Evolutionary conservation across 2,329 filamentous ascomycete genomes (phyloP), one percentile per base, ranked within the genome.

Genomic region (Pseudocercospora pini-densiflorae): DNA sequence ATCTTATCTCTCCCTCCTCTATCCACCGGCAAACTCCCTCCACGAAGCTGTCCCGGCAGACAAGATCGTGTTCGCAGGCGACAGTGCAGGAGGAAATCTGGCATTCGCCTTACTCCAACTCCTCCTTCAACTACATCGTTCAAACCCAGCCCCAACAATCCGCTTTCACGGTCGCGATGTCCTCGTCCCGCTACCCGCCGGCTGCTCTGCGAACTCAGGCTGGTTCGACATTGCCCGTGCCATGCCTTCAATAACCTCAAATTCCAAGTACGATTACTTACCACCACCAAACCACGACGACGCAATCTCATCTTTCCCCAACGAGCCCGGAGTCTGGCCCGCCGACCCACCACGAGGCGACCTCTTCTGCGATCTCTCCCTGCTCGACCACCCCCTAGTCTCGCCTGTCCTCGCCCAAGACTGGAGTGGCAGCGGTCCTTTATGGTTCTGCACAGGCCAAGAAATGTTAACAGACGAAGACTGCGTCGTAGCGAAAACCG

Each of bases 31-130:
- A 0, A 89, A 85, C 19, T 86, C 91, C 0, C 85, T 88, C 53
- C 92, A 95, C 76, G 81, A 85, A 14, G 81, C 91, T 2, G 86
- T 94, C 1, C 80, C 83, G 5, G 83, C 92, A 0, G 81, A 83
- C 49, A 82, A 92, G 63, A 89, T 95, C 49, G 87, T 93, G 9
- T 82, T 95, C 71, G 84, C 86, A 1, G 92, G 92, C 45, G 92
- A 95, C 75, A 90, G 87, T 64, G 92, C 92, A 2, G 92, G 92
- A 14, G 92, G 90, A 2, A 91, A 91, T 71, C 85, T 94, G 47
- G 79, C 83, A 14, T 83, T 92, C 14, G 85, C 87, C 0, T 83
- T 95, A 0, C 81, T 91, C 0, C 90, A 92, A 75, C 82, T 90
- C 0, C 73, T 94, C 1, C 82, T 94, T 1, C 86, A 93, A 63